phyloP scores from a whole-genome alignment of 768 basidiomycete genomes.

The Lactifluus volemus region DNA sequence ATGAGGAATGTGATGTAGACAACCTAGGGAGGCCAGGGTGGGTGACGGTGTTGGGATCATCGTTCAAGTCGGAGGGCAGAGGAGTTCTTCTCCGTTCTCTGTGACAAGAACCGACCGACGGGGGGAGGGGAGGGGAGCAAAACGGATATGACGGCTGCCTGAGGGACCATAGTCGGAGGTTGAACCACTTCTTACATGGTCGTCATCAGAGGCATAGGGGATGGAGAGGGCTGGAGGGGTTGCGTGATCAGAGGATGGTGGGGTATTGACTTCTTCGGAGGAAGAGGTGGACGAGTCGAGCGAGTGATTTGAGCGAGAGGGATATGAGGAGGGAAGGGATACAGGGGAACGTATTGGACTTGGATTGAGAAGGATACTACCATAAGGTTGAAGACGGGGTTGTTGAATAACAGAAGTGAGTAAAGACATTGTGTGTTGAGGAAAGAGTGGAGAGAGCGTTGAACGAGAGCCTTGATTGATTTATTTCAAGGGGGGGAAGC shows the following conservation, averaged over 20 bases:
- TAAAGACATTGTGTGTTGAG: neutral
- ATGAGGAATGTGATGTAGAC: constrained; percentile 4
- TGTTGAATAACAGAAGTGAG: constrained; percentile 4
- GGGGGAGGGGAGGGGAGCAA: constrained; percentile 81
- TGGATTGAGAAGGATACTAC: constrained; percentile 9
- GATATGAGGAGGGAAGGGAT: constrained; percentile 4
- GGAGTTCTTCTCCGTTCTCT: constrained; percentile 36
- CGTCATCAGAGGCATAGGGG: constrained; percentile 9
- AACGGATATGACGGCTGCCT: constrained; percentile 46
- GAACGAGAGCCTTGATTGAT: neutral
- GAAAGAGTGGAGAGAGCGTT: neutral
- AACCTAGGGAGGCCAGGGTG: constrained; percentile 21
- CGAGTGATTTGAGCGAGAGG: constrained; percentile 3
- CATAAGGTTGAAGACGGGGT: neutral
- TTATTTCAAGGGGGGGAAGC: neutral
- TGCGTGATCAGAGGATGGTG: constrained; percentile 1
- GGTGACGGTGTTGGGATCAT: constrained; percentile 20
- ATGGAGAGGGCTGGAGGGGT: constrained; percentile 4
- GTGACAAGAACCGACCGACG: constrained; percentile 39
- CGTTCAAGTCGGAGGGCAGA: constrained; percentile 25
- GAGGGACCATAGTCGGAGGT: neutral
- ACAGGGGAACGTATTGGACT: neutral
- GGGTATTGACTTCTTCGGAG: constrained; percentile 8
- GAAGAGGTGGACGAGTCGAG: constrained; percentile 14
- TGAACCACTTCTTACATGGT: constrained; percentile 2